Conservation (phyloP, 345 rosid species). For the Raphanus raphanistrum region DNA sequence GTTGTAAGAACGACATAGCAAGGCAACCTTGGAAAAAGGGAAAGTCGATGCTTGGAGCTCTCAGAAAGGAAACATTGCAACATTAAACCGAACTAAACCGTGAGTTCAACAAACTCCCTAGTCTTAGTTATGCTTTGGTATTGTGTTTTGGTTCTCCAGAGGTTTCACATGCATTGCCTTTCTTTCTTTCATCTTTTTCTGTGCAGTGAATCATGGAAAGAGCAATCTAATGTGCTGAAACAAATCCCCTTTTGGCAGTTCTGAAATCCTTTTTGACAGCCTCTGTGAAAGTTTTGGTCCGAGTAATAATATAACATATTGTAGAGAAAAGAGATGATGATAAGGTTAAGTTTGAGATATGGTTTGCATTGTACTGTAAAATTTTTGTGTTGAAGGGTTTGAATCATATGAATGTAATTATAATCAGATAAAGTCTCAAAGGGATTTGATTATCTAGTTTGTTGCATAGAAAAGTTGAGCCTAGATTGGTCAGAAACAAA, state of each 20-base stretch:
- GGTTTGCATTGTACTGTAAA: constrained; percentile 15
- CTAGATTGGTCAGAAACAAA: not conserved
- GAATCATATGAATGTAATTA: constrained; percentile 7
- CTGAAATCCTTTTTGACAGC: constrained; percentile 59
- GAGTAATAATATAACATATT: constrained; percentile 43
- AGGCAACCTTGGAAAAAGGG: constrained; percentile 23
- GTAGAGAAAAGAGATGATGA: not conserved
- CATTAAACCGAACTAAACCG: constrained; percentile 71
- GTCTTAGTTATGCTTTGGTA: not conserved
- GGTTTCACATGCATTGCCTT: constrained; percentile 10
- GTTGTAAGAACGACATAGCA: constrained; percentile 19
- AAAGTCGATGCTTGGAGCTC: constrained; percentile 37
- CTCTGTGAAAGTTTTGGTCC: constrained; percentile 78
- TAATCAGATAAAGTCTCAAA: not conserved
- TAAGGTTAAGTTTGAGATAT: not conserved
- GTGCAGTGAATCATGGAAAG: constrained; percentile 82
- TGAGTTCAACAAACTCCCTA: constrained; percentile 42
- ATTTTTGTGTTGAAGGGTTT: constrained; percentile 17
- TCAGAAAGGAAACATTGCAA: constrained; percentile 47
- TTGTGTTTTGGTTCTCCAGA: constrained; percentile 6
- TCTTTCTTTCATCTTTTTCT: not conserved
- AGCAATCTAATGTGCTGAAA: constrained; percentile 43
- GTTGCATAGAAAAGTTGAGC: not conserved
- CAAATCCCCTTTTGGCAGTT: constrained; percentile 52
- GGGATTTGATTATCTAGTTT: constrained; percentile 7